Evolutionary conservation across 164 flowering plant species (phyloP), one percentile per base, ranked within the genome.

Genomic region (Chimonanthus salicifolius): DNA sequence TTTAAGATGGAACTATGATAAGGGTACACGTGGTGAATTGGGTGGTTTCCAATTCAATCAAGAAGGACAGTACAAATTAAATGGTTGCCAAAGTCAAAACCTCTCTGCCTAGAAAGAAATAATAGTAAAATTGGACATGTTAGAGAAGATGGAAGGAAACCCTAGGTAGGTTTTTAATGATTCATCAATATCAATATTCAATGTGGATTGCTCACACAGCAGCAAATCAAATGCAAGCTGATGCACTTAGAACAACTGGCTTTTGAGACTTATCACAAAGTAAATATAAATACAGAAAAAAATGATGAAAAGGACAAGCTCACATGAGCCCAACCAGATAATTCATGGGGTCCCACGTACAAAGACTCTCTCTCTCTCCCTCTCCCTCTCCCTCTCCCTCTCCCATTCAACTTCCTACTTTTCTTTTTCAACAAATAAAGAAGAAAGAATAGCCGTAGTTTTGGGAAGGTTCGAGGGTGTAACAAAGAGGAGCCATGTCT

Each of bases 251-350:
- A 85, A 82, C 86, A 82, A 85, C 85, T 81, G 88, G 84, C 82
- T 47, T 69, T 58, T 75, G 82, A 80, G 73, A 62, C 73, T 75
- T 58, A 64, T 80, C 44, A 8, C 60, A 46, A 69, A 51, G 66
- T 46, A 9, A 74, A 68, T 47, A 51, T 48, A 68, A 50, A 80
- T 74, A 65, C 66, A 72, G 82, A 33, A 33, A 33, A 73, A 73
- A 83, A 73, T 78, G 85, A 78, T 75, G 89, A 88, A 81, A 85
- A 73, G 80, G 88, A 85, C 89, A 77, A 78, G 81, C 80, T 90
- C 92, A 90, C 92, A 88, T 90, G 92, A 88, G 80, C 82, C 85
- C 84, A 86, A 85, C 87, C 88, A 86, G 84, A 83, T 83, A 83
- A 84, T 79, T 82, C 80, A 73, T 86, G 81, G 85, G 33, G 75